Evolutionary conservation across 202 grass and related monocot species (phyloP).

Genomic region (Eragrostis tef): DNA sequence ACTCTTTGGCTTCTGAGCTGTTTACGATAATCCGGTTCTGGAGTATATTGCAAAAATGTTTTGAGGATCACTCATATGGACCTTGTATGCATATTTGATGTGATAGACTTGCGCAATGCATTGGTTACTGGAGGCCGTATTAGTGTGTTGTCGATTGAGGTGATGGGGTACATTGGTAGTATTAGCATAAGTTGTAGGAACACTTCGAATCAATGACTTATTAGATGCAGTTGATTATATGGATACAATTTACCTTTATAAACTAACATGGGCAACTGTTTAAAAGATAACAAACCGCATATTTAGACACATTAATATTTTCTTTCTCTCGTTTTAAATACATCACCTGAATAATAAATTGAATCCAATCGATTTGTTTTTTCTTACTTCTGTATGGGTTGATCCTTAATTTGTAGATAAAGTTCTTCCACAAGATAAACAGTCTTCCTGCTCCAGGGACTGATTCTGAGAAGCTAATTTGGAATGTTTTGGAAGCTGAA

Average conservation of each 20-base stretch:
- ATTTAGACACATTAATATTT: background rate
- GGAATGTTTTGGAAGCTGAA: conserved; percentile 92
- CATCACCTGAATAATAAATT: background rate
- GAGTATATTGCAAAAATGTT: conserved; percentile 9
- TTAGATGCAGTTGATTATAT: background rate
- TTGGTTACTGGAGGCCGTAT: conserved; percentile 7
- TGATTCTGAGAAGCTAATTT: conserved; percentile 89
- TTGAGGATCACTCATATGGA: conserved; percentile 17
- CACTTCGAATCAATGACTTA: background rate
- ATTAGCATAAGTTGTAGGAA: background rate
- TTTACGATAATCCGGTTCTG: background rate
- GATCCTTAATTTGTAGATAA: conserved; percentile 66
- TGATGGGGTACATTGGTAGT: background rate
- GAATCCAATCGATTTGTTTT: background rate
- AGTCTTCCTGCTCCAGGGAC: conserved; percentile 66
- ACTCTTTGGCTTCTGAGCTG: conserved; percentile 16
- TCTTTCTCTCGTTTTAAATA: background rate
- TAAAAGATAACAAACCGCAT: background rate
- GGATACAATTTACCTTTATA: background rate
- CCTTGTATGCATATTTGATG: conserved; percentile 17
- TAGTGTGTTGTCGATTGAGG: conserved; percentile 1
- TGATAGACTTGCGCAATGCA: background rate
- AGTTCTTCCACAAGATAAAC: conserved; percentile 87
- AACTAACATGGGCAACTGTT: background rate
- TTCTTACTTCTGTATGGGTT: conserved; percentile 38